Evolutionary conservation across 768 basidiomycete species (phyloP).

Genomic region (Coprinellus aureogranulatus): DNA sequence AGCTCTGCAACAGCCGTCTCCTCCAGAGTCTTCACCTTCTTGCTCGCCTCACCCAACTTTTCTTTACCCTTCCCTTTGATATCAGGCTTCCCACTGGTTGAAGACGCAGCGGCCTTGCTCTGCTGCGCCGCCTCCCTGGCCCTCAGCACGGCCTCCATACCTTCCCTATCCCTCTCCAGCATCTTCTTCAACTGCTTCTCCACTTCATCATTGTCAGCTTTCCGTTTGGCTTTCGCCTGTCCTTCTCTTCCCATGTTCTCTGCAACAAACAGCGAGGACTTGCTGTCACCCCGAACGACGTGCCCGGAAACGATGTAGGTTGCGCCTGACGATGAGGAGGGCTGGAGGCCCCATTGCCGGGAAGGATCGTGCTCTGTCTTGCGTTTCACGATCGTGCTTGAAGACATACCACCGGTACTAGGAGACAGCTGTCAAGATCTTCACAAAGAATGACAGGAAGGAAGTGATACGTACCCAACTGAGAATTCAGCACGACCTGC

Average conservation of each 20-base stretch:
- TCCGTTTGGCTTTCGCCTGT: slow-evolving; percentile 72
- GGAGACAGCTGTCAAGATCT: not conserved
- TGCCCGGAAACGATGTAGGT: slow-evolving; percentile 86
- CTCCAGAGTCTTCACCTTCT: slow-evolving; percentile 2
- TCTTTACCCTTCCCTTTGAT: slow-evolving; percentile 15
- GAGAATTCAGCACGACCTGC: slow-evolving; percentile 85
- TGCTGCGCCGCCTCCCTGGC: slow-evolving; percentile 45
- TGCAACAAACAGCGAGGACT: slow-evolving; percentile 48
- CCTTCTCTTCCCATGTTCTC: slow-evolving; percentile 81
- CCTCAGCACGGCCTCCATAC: slow-evolving; percentile 60
- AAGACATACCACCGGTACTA: slow-evolving; percentile 76
- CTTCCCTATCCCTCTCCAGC: slow-evolving; percentile 63
- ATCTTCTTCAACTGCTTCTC: slow-evolving; percentile 62
- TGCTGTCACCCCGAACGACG: slow-evolving; percentile 52
- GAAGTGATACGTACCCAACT: slow-evolving; percentile 53
- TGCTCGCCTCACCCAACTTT: slow-evolving; percentile 18
- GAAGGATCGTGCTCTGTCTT: too few species aligned
- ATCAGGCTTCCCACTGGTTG: slow-evolving; percentile 18
- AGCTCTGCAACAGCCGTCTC: slow-evolving; percentile 1
- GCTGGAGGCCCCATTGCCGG: slow-evolving; percentile 76
- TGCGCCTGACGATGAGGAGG: slow-evolving; percentile 41
- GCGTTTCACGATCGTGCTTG: slow-evolving; percentile 56
- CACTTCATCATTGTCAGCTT: slow-evolving; percentile 51
- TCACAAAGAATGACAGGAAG: not conserved
- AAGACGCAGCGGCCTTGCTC: slow-evolving; percentile 11